A percentile compares a stretch with the other conserved stretches of the same genome.
Conservation (phyloP, 1,284 basidiomycete genomes). For the Cryptococcus sp. region DNA sequence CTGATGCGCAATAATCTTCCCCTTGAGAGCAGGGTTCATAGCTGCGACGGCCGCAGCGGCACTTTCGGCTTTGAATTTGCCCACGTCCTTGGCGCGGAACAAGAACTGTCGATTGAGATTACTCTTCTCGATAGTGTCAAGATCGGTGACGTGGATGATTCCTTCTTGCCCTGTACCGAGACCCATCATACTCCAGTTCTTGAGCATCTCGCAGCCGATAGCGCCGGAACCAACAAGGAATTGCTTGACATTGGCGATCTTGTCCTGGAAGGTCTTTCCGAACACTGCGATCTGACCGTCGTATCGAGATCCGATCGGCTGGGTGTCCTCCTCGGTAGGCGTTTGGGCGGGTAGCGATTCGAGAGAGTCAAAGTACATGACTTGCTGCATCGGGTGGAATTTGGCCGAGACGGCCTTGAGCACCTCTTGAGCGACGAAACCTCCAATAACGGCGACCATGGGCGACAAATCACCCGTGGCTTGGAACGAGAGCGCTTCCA, state of each 20-base stretch:
- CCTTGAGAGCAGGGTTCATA: conserved; percentile 92
- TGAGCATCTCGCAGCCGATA: conserved; percentile 99
- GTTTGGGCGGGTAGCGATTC: conserved; percentile 80
- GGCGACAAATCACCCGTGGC: conserved; percentile 91
- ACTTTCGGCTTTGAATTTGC: conserved; percentile 97
- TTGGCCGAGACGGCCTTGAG: conserved; percentile 97
- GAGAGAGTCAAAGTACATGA: conserved; percentile 96
- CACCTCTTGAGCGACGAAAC: conserved; percentile 97
- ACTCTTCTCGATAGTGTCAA: conserved; percentile 99
- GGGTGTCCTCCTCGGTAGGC: conserved; percentile 83
- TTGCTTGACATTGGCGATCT: conserved; percentile 85
- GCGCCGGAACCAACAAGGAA: conserved; percentile 98
- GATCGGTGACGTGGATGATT: conserved; percentile 89
- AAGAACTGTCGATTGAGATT: conserved; percentile 99
- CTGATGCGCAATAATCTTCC: conserved; percentile 86
- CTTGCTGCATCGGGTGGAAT: conserved; percentile 95
- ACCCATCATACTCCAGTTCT: conserved; percentile 99
- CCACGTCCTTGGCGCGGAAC: conserved; percentile 95
- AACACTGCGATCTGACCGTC: conserved; percentile 97
- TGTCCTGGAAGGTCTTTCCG: conserved; percentile 88
- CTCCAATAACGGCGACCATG: conserved; percentile 90
- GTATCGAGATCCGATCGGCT: conserved; percentile 81
- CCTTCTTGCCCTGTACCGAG: conserved; percentile 80
- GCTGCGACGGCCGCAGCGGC: conserved; percentile 88
- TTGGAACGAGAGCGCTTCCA: conserved; percentile 88